Evolutionary conservation across 192 early-diverging fungal genomes (phyloP).

Genomic region (Geranomyces variabilis): DNA sequence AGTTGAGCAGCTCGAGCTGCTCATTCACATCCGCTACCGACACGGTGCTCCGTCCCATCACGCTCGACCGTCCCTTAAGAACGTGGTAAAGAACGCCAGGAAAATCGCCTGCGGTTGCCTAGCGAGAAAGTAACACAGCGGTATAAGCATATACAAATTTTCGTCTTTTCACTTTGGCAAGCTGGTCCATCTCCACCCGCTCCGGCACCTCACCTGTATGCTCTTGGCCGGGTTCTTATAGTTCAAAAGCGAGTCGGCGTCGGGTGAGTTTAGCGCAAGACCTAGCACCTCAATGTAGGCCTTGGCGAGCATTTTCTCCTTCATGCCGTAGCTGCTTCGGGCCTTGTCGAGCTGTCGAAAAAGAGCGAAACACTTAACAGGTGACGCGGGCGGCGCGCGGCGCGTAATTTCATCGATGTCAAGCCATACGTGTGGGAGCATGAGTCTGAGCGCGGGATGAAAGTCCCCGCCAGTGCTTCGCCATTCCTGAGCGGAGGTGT

Average conservation of each 20-base stretch:
- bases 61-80: conserved; percentile 23
- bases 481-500: conserved; percentile 31
- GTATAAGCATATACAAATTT: conserved; percentile 11
- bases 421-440: conserved; percentile 43
- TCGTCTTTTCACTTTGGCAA: too few species aligned
- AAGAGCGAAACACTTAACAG: not conserved
- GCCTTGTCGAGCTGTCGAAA: conserved; percentile 51
- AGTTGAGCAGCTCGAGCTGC: conserved; percentile 52
- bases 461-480: conserved; percentile 28
- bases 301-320: conserved; percentile 68
- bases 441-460: conserved; percentile 34
- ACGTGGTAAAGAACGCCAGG: conserved; percentile 56
- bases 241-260: conserved; percentile 72
- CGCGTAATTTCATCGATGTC: too few species aligned
- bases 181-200: too few species aligned
- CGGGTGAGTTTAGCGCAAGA: conserved; percentile 58
- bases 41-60: conserved; percentile 43
- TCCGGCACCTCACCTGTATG: not conserved
- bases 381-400: not conserved
- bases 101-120: conserved; percentile 70
- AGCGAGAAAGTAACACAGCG: too few species aligned
- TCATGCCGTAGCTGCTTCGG: conserved; percentile 66
- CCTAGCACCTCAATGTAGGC: conserved; percentile 65
- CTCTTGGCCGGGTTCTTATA: conserved; percentile 62
- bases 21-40: conserved; percentile 68